Evolutionary conservation across 768 basidiomycete genomes (phyloP).

Genomic region (Tylopilus rubrobrunneus): DNA sequence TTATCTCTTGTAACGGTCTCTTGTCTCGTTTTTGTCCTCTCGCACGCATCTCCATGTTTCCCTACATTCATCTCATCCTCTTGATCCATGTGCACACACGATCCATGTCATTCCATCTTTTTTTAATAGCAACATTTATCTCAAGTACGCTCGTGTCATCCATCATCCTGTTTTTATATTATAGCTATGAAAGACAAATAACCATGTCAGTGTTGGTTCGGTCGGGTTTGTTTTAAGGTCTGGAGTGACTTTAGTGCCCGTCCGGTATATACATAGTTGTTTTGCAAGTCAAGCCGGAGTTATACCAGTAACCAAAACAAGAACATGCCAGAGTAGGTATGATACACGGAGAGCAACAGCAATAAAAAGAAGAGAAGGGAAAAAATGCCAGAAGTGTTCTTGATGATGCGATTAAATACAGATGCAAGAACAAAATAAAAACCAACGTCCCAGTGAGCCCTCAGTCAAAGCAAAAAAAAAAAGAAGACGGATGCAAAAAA

Average conservation of each 20-base stretch:
- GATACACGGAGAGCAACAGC: constrained; percentile 8
- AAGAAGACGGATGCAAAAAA: background rate
- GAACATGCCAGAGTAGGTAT: constrained; percentile 8
- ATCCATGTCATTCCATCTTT: background rate
- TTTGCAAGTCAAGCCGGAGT: too few relatives aligned
- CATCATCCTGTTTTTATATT: background rate
- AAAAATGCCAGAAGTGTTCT: constrained; percentile 9
- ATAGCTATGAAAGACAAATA: background rate
- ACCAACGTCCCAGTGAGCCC: background rate
- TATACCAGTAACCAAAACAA: too few relatives aligned
- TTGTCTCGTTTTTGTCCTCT: background rate
- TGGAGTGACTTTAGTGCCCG: too few relatives aligned
- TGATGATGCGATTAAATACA: constrained; percentile 20
- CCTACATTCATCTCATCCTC: background rate
- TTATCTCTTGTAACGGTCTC: background rate
- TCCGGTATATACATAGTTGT: too few relatives aligned
- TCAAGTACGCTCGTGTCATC: background rate
- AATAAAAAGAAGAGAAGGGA: background rate
- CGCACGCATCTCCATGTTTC: background rate
- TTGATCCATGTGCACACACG: background rate
- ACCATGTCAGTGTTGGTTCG: background rate
- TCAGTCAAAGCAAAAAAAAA: background rate
- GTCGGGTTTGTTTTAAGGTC: too few relatives aligned
- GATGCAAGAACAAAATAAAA: background rate
- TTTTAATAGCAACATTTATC: background rate